Evolutionary conservation across 2,329 filamentous ascomycete genomes (phyloP).

Genomic region (Remersonia thermophila): DNA sequence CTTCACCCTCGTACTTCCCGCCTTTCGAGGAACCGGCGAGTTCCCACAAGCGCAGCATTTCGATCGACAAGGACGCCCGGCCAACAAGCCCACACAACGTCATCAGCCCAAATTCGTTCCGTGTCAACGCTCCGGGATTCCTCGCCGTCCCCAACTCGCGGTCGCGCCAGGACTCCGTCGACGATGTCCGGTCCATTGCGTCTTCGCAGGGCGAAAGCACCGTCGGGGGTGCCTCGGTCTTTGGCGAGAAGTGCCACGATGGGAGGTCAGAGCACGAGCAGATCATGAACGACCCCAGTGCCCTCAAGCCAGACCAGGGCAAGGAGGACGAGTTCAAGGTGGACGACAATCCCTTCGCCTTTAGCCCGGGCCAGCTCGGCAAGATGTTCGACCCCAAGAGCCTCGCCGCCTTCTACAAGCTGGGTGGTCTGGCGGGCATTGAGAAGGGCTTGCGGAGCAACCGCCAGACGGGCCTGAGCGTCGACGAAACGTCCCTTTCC

Average conservation of each 20-base stretch:
- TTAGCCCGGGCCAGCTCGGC: slow-evolving; percentile 67
- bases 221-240: slow-evolving; percentile 32
- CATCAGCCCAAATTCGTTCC: slow-evolving; percentile 42
- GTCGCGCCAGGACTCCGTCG: slow-evolving; percentile 56
- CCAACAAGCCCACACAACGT: slow-evolving; percentile 64
- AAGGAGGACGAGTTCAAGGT: slow-evolving; percentile 66
- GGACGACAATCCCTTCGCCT: slow-evolving; percentile 73
- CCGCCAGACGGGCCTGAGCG: slow-evolving; percentile 58
- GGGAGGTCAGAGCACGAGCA: slow-evolving; percentile 34
- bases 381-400: slow-evolving; percentile 89
- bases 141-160: slow-evolving; percentile 53
- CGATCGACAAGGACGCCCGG: slow-evolving; percentile 52
- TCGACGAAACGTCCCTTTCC: slow-evolving; percentile 57
- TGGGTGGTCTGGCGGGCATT: slow-evolving; percentile 67
- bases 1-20: slow-evolving; percentile 24
- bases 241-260: slow-evolving; percentile 28
- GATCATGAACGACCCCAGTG: slow-evolving; percentile 53
- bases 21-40: slow-evolving; percentile 15
- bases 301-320: slow-evolving; percentile 62
- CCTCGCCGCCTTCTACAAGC: slow-evolving; percentile 63
- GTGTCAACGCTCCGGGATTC: slow-evolving; percentile 40
- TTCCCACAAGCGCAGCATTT: slow-evolving; percentile 20
- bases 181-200: slow-evolving; percentile 43
- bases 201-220: slow-evolving; percentile 53
- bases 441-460: slow-evolving; percentile 69